Base-by-base conservation (phyloP, 2,329 filamentous ascomycete genomes). In the Dactylellina haptotyla region DNA sequence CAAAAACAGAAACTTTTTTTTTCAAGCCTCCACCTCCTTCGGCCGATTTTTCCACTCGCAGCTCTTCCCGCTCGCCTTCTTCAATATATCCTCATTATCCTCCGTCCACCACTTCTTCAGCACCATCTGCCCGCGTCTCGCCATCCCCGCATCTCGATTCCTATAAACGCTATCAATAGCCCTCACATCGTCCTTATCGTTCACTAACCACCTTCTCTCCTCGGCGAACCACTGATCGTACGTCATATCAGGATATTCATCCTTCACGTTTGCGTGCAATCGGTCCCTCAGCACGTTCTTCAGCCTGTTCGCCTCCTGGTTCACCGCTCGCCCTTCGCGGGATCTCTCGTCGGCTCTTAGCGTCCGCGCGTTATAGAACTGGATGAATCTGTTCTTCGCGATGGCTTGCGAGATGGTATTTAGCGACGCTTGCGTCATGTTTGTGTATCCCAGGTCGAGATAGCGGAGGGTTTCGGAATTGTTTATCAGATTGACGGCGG, bases 111-210 rank as follows among this genome's bases (percentile, higher is more conserved):
- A 77, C 61, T 82, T 83, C 18, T 80, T 77, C 65, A 83, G 76
- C 28, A 77, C 79, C 77, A 81, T 73, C 34, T 81, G 67, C 14
- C 79, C 79, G 0, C 80, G 77, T n/a, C 81, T 78, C 4, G 80
- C 80, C 53, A 79, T 75, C 3, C 80, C 80, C 9, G 80, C 80
- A 63, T 83, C 81, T 8, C 81, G 78, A 58, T 83, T 83, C 10
- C 82, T 80, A 64, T 83, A 83, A 34, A 83, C 82, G 14, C 81
- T 82, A 73, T 83, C 82, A 51, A 83, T 82, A 67, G 82, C 81
- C 41, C 82, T 78, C 16, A 83, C 81, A 62, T 82, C 82, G 4
- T 78, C 75, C 18, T 75, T 79, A 75, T 84, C 81, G 64, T 79
- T 83, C 43, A 81, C 75, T 6, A 84, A 77, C 80, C 81, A 83